These are phyloP conservation scores for Pluteus cervinus DNA, from an alignment of 768 basidiomycete species.

Conservation along the genomic window DNA sequence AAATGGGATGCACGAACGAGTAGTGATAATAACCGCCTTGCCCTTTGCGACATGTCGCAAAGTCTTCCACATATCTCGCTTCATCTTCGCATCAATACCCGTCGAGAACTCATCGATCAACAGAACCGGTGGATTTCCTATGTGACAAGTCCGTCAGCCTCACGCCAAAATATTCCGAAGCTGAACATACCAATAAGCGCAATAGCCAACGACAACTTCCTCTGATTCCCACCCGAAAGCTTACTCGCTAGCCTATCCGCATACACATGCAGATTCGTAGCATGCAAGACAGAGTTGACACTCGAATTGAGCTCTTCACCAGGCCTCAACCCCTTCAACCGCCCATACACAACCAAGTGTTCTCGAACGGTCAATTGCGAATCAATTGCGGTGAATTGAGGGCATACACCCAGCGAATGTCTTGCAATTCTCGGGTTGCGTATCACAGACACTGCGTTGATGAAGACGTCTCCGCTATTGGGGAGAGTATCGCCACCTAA, in stretches of 20 bases:
- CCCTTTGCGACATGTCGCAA: slow-evolving; percentile 57
- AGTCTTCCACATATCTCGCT: slow-evolving; percentile 78
- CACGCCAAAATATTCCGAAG: slow-evolving; percentile 8
- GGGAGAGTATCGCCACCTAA: slow-evolving; percentile 65
- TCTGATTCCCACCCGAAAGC: slow-evolving; percentile 74
- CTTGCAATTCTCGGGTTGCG: slow-evolving; percentile 59
- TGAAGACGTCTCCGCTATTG: slow-evolving; percentile 61
- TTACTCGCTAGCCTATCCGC: slow-evolving; percentile 68
- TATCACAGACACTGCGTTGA: slow-evolving; percentile 61
- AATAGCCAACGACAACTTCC: slow-evolving; percentile 72
- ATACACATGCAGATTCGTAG: slow-evolving; percentile 53
- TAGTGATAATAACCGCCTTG: slow-evolving; percentile 69
- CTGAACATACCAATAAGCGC: slow-evolving; percentile 53
- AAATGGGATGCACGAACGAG: slow-evolving; percentile 47
- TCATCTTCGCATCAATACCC: slow-evolving; percentile 79
- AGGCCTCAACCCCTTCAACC: slow-evolving; percentile 58
- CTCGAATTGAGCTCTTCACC: slow-evolving; percentile 46
- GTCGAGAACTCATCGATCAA: slow-evolving; percentile 83
- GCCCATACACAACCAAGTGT: slow-evolving; percentile 66
- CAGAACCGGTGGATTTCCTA: slow-evolving; percentile 71
- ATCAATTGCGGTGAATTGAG: slow-evolving; percentile 82
- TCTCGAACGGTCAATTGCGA: slow-evolving; percentile 72
- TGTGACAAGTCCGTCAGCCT: not conserved
- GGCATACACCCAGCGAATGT: slow-evolving; percentile 72
- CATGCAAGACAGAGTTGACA: slow-evolving; percentile 50